Conservation (phyloP, 2,329 filamentous ascomycete genomes). For the Xylaria sp. region DNA sequence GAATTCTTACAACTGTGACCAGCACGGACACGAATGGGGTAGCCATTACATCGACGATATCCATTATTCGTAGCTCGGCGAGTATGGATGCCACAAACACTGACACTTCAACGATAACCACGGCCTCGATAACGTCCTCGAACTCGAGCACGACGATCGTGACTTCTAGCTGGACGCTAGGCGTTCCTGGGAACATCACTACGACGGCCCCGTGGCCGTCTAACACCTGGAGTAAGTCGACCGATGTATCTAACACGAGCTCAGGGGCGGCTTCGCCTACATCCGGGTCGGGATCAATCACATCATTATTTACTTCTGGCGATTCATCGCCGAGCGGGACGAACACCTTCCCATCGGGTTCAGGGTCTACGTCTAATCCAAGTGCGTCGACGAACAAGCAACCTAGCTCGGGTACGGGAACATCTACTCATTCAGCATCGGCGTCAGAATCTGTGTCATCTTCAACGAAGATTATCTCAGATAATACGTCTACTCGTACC, state of each 20-base stretch:
- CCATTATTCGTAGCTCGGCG: conserved; percentile 4
- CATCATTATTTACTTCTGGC: not conserved
- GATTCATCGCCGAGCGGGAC: not conserved
- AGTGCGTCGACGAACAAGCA: not conserved
- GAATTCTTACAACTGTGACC: conserved; percentile 4
- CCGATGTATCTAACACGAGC: not conserved
- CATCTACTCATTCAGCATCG: not conserved
- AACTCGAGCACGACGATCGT: conserved; percentile 9
- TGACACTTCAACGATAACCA: not conserved
- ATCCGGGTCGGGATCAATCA: not conserved
- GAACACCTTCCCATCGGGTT: not conserved
- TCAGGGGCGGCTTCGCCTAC: not conserved
- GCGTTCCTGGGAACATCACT: conserved; percentile 4
- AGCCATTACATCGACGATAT: conserved; percentile 12
- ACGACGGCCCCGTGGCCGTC: not conserved
- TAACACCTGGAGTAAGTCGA: not conserved
- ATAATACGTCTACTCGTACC: not conserved
- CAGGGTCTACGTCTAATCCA: not conserved
- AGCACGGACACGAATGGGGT: conserved; percentile 7
- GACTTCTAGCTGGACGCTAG: not conserved
- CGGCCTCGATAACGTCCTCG: not conserved
- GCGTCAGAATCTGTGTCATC: not conserved
- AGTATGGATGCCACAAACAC: not conserved
- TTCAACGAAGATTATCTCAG: not conserved
- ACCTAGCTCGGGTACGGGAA: not conserved